Base-by-base conservation (phyloP, 805 yeast genomes). In the Nematodospora valgi region DNA sequence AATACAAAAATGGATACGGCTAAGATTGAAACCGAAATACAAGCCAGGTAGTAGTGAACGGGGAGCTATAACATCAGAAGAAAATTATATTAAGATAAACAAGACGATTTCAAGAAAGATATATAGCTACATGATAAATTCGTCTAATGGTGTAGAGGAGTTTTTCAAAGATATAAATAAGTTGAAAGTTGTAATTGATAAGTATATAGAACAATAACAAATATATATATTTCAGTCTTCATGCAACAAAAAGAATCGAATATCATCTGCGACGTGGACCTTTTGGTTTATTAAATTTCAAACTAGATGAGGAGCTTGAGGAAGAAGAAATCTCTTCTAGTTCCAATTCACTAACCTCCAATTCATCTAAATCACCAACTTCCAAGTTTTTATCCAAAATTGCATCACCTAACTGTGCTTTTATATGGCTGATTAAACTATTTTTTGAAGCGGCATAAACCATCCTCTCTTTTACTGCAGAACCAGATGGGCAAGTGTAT, bases 391-490 rank as follows among this genome's bases (percentile, higher is more conserved):
- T 74, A 23, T 67, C 67, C 16, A 80, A 55, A 13, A 43, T 38
- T 16, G 47, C 43, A 12, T 38, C 41, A 7, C 54, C 51, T 28
- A 59, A 60, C 6, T 51, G 38, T 13, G 52, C 42, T 40, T 70
- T 66, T 51, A 84, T 62, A 39, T 72, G 68, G 30, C 65, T 68
- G 22, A 79, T 58, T 36, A 83, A 70, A 6, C 82, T 83, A 34
- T 68, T 70, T 52, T 80, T 82, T 42, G 82, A 82, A 3, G 95
- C 76, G 1, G 98, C 98, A 52, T 88, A 87, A 33, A 88, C 57
- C 97, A 91, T 91, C 49, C 98, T 74, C 34, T 88, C 93, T 57
- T 82, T 84, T 26, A 93, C 93, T 59, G 80, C 81, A 27, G 96
- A 82, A 1, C 89, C 88, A 0, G 94, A 78, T 3, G 98, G 98